Percentiles rank a stretch among this genome's conserved stretches.
Evolutionary conservation across 2,329 filamentous ascomycete genomes (phyloP).

Genomic region (Penicillium sp.): DNA sequence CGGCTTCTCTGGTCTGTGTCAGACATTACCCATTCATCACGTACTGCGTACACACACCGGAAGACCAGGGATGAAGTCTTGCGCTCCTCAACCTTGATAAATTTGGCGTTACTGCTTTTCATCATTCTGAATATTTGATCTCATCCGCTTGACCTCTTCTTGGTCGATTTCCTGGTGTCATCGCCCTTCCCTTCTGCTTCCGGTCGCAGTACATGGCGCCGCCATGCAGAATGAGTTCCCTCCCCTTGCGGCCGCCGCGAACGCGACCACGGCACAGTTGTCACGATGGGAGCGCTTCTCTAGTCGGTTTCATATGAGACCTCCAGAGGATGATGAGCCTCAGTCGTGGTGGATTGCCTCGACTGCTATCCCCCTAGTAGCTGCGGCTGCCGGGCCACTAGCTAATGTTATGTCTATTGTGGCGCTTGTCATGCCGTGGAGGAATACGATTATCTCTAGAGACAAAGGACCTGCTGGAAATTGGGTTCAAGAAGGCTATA

Average conservation of each 20-base stretch:
- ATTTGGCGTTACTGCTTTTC: background rate
- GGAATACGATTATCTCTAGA: slow-evolving; percentile 58
- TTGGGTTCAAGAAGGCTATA: slow-evolving; percentile 60
- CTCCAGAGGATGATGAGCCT: slow-evolving; percentile 51
- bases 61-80: slow-evolving; percentile 6
- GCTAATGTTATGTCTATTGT: slow-evolving; percentile 89
- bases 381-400: slow-evolving; percentile 82
- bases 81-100: slow-evolving; percentile 3
- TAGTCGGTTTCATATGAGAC: slow-evolving; percentile 42
- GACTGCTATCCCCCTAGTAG: slow-evolving; percentile 72
- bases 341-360: slow-evolving; percentile 59
- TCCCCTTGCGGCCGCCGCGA: slow-evolving; percentile 10
- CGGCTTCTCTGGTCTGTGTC: background rate
- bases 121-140: background rate
- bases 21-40: slow-evolving; percentile 14
- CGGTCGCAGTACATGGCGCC: slow-evolving; percentile 7
- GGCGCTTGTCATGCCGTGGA: slow-evolving; percentile 81
- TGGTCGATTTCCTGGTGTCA: background rate
- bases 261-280: background rate
- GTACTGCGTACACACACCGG: slow-evolving; percentile 7
- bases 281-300: slow-evolving; percentile 31
- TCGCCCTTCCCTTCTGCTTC: background rate
- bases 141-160: background rate
- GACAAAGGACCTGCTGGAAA: slow-evolving; percentile 54
- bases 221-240: slow-evolving; percentile 29